A percentile compares a stretch with the other conserved stretches of the same genome.
These are phyloP conservation scores for Pestalotiopsis sp. DNA, from an alignment of 2,329 filamentous ascomycete genomes.

Conservation along the genomic window DNA sequence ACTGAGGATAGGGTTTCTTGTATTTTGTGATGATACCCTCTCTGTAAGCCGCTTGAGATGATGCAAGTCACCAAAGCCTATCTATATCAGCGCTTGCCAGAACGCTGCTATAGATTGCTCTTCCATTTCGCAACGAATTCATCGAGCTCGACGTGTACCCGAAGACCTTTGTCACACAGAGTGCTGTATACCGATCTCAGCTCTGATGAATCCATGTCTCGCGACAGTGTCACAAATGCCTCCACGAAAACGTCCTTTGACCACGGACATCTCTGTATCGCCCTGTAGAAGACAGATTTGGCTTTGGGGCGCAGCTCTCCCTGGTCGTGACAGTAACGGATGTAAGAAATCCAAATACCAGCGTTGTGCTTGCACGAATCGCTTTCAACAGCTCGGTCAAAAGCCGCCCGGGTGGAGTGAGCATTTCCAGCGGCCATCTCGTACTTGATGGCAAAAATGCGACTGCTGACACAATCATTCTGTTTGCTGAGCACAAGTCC, in stretches of 20 bases:
- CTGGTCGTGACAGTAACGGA: slow-evolving; percentile 45
- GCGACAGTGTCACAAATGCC: slow-evolving; percentile 48
- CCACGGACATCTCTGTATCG: slow-evolving; percentile 40
- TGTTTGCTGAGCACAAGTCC: slow-evolving; percentile 47
- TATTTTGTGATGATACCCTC: background rate
- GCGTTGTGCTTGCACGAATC: slow-evolving; percentile 41
- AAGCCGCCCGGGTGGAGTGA: slow-evolving; percentile 52
- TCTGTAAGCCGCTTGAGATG: background rate
- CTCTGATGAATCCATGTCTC: slow-evolving; percentile 49
- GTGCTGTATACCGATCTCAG: slow-evolving; percentile 50
- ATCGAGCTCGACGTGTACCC: slow-evolving; percentile 55
- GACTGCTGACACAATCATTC: slow-evolving; percentile 45
- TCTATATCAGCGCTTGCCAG: background rate
- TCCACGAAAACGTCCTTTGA: slow-evolving; percentile 55
- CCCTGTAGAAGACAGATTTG: slow-evolving; percentile 33
- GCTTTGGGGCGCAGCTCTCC: slow-evolving; percentile 26
- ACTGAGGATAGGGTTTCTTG: background rate
- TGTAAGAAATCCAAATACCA: slow-evolving; percentile 52
- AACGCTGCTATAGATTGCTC: slow-evolving; percentile 19
- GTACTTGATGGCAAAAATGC: slow-evolving; percentile 54
- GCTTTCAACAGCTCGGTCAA: slow-evolving; percentile 52
- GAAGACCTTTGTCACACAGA: slow-evolving; percentile 50
- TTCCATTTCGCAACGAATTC: slow-evolving; percentile 44
- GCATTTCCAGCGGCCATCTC: slow-evolving; percentile 50
- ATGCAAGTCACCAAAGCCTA: background rate